phyloP scores from a whole-genome alignment of 768 basidiomycete species.

The Collybia sp. region DNA sequence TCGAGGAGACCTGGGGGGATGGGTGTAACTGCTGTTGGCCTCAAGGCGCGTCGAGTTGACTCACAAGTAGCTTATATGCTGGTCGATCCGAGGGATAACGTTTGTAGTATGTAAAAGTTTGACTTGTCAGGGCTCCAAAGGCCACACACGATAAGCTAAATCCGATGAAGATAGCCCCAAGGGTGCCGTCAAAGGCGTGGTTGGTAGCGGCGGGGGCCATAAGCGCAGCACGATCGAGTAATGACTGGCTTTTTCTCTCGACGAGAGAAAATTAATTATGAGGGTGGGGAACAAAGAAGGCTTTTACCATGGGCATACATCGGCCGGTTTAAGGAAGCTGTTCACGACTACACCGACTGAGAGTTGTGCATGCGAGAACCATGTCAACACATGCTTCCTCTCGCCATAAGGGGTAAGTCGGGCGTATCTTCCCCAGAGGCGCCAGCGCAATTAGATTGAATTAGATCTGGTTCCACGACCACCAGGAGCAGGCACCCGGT shows the following conservation, averaged over 20 bases:
- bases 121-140: slow-evolving; percentile 35
- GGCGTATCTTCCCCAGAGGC: too few species aligned
- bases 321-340: background rate
- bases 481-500: too few species aligned
- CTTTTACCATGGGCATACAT: background rate
- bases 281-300: background rate
- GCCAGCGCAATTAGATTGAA: too few species aligned
- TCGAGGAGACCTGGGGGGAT: background rate
- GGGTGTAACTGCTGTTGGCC: background rate
- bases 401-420: too few species aligned
- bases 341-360: background rate
- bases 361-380: background rate
- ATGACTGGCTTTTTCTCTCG: background rate
- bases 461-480: too few species aligned
- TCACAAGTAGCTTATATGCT: slow-evolving; percentile 28
- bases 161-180: slow-evolving; percentile 35
- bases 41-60: slow-evolving; percentile 1
- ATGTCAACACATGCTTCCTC: too few species aligned
- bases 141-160: slow-evolving; percentile 32
- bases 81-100: slow-evolving; percentile 30
- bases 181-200: slow-evolving; percentile 24
- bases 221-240: background rate
- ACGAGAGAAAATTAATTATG: background rate
- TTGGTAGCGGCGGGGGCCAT: background rate
- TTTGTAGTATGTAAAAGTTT: slow-evolving; percentile 31